Evolutionary conservation across 345 rosid species (phyloP).

Genomic region (Ricinus communis): DNA sequence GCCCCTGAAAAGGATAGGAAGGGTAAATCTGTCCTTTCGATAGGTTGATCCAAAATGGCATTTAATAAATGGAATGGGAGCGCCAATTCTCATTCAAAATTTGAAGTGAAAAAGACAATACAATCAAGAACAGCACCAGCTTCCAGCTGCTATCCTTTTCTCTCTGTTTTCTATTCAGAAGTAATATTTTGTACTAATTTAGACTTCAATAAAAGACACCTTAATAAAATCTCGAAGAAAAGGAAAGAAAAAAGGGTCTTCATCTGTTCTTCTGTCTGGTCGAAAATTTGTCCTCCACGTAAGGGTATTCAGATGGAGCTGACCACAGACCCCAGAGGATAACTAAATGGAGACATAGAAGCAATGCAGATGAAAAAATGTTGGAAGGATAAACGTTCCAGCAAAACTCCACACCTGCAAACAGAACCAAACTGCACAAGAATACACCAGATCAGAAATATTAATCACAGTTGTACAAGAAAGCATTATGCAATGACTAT

Average conservation of each 20-base stretch:
- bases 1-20: no score
- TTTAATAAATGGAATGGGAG: no score
- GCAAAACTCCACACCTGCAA: constrained; percentile 71
- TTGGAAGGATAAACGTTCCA: constrained; percentile 93
- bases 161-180: no score
- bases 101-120: no score
- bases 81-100: no score
- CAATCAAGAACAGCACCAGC: no score
- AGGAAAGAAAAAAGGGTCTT: not conserved
- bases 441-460: no score
- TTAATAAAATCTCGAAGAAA: not conserved
- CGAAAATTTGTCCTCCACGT: constrained; percentile 9
- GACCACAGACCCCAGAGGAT: constrained; percentile 73
- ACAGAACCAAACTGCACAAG: constrained; percentile 54
- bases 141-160: no score
- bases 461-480: not conserved
- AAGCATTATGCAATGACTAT: not conserved
- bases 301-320: constrained; percentile 58
- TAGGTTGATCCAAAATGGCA: no score
- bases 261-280: constrained; percentile 20
- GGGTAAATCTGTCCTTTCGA: no score
- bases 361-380: constrained; percentile 59
- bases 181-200: no score
- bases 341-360: constrained; percentile 56
- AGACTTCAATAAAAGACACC: no score